Percentiles rank a stretch among this genome's conserved stretches.
Conservation (phyloP, 2,329 filamentous ascomycete species). For the Achaetomium macrosporum region DNA sequence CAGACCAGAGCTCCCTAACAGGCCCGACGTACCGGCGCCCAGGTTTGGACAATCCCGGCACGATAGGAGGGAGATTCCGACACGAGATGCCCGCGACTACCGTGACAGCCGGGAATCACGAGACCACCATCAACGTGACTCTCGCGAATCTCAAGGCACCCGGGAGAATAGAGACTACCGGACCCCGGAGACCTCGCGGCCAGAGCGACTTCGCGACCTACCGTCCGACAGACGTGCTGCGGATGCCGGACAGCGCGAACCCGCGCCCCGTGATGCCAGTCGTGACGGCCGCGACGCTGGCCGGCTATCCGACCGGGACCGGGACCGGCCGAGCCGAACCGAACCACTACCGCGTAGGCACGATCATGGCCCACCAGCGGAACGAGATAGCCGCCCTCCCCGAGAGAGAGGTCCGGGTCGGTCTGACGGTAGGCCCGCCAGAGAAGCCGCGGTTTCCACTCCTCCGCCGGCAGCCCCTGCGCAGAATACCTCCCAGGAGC, state of each 20-base stretch:
- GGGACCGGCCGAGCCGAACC: slow-evolving; percentile 32
- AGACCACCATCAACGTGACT: slow-evolving; percentile 32
- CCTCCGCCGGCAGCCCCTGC: slow-evolving; percentile 29
- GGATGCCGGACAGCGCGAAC: slow-evolving; percentile 28
- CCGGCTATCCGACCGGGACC: slow-evolving; percentile 36
- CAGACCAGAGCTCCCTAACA: slow-evolving; percentile 24
- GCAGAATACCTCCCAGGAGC: slow-evolving; percentile 34
- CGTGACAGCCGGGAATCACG: slow-evolving; percentile 30
- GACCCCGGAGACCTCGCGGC: slow-evolving; percentile 36
- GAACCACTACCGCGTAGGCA: slow-evolving; percentile 33
- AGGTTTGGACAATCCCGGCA: slow-evolving; percentile 36
- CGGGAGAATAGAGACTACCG: slow-evolving; percentile 27
- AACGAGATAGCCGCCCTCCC: slow-evolving; percentile 28
- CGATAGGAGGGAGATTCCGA: slow-evolving; percentile 27
- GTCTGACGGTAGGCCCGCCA: slow-evolving; percentile 22
- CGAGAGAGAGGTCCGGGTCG: slow-evolving; percentile 33
- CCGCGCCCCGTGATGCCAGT: slow-evolving; percentile 7
- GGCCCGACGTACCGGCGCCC: slow-evolving; percentile 21
- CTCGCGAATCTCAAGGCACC: slow-evolving; percentile 35
- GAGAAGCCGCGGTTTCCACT: slow-evolving; percentile 21
- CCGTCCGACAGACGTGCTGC: slow-evolving; percentile 37
- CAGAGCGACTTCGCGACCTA: slow-evolving; percentile 39
- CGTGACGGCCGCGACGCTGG: slow-evolving; percentile 19
- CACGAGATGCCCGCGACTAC: slow-evolving; percentile 32
- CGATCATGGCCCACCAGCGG: slow-evolving; percentile 28